Conservation (phyloP, 768 basidiomycete genomes). For the Phanerochaete sordida region DNA sequence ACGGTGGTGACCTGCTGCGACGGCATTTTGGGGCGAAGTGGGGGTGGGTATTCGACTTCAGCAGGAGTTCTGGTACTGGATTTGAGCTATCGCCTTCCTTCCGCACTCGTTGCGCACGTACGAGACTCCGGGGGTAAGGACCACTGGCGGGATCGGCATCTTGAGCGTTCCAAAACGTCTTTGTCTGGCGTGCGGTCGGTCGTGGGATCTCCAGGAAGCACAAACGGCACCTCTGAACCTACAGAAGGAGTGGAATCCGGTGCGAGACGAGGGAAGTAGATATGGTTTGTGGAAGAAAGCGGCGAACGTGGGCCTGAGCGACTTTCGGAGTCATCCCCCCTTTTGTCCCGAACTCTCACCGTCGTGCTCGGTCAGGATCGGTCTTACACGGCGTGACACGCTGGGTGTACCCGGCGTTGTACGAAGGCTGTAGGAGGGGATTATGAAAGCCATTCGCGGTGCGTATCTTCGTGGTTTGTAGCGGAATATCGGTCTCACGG, state of each 20-base stretch:
- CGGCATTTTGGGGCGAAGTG: conserved; percentile 14
- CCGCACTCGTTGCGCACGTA: conserved; percentile 13
- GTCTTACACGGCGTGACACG: background rate
- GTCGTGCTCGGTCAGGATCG: conserved; percentile 8
- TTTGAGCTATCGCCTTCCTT: background rate
- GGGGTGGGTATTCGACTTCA: conserved; percentile 19
- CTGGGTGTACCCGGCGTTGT: background rate
- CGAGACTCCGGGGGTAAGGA: conserved; percentile 22
- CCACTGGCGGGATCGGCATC: conserved; percentile 25
- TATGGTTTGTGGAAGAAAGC: background rate
- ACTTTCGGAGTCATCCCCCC: background rate
- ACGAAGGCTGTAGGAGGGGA: conserved; percentile 4
- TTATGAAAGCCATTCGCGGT: conserved; percentile 69
- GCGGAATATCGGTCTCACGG: background rate
- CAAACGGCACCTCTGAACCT: background rate
- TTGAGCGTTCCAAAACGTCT: background rate
- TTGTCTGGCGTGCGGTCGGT: background rate
- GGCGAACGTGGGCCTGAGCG: conserved; percentile 13
- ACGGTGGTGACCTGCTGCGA: background rate
- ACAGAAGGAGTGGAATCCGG: background rate
- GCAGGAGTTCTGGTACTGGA: conserved; percentile 14
- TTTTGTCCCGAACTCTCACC: conserved; percentile 3
- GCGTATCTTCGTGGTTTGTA: conserved; percentile 9
- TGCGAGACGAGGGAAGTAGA: background rate
- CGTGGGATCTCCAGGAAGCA: background rate